Evolutionary conservation across 768 basidiomycete genomes (phyloP), one percentile per base, ranked within the genome.

Genomic region (Russula olivacea): DNA sequence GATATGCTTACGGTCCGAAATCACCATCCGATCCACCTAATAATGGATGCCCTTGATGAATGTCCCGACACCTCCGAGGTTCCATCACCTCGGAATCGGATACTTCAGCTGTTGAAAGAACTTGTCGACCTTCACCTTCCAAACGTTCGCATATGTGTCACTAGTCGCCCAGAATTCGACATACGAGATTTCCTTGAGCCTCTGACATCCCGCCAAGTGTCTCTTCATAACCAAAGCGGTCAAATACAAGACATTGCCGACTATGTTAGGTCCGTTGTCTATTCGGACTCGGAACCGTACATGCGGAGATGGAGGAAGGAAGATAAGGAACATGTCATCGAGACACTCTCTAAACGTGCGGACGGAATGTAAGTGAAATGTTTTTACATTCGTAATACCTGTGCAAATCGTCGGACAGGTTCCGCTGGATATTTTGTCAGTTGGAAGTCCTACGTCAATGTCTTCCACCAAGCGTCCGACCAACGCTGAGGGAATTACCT

Each of bases 91-190:
- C 55, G 55, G 0, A 41, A 43, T 7, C 15, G 12, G 12, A n/a
- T 55, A 8, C 55, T 55, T 7, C 23, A 19, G 2, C 41, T 55
- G 0, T 4, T 55, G 6, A 21, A 43, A 28, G 55, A 55, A 1
- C 55, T 55, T 11, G 28, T 21, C 17, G 4, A n/a, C 4, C 40
- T 55, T 41, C 25, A 11, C 2, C 12, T 43, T 10, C 41, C 28
- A 30, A 41, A 43, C n/a, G 25, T 43, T 2, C 61, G 9, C 9
- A 19, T 63, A 2, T 58, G 55, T 12, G 38, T 58, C 11, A 51
- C 48, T 1, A 58, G 56, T 23, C 56, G 61, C 10, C 48, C 55
- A 3, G 54, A 55, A 38, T 5, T 38, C 11, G 60, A 61, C 54
- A 48, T 61, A 3, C 52, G 25, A 48, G 10, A 23, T 19, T 34